These are phyloP conservation scores for Vachellia collinsii DNA, from an alignment of 306 rosid genomes.

Conservation along the genomic window DNA sequence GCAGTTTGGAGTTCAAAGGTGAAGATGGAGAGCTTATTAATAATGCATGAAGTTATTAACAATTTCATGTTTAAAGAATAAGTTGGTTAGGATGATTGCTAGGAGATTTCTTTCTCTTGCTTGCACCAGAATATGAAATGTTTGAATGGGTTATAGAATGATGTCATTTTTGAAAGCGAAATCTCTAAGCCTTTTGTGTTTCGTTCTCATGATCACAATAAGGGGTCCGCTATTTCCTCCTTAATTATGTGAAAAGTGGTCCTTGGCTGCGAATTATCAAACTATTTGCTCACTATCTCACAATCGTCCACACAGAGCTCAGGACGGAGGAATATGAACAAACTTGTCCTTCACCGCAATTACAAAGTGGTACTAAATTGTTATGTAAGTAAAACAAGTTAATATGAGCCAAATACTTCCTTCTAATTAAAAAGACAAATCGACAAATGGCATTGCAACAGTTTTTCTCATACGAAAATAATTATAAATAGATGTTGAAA, in stretches of 20 bases:
- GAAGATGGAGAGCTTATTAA: not conserved
- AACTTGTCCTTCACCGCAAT: not conserved
- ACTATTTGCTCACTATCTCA: not conserved
- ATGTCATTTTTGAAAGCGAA: not conserved
- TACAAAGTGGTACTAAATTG: not conserved
- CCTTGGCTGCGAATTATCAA: not conserved
- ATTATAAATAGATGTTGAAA: not conserved
- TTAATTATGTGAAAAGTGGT: constrained; percentile 2
- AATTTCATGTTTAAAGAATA: not conserved
- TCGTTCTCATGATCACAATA: not conserved
- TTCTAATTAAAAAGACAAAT: not conserved
- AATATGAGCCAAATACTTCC: not conserved
- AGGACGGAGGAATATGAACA: not conserved
- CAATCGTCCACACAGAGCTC: not conserved
- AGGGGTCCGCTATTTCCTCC: not conserved
- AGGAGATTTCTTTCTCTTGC: not conserved
- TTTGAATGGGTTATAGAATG: not conserved
- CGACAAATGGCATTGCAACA: not conserved
- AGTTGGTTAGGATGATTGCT: not conserved
- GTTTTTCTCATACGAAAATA: not conserved
- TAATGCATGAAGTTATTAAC: not conserved
- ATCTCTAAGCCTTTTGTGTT: not conserved
- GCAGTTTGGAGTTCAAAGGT: not conserved
- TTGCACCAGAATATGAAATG: not conserved
- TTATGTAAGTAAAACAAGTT: not conserved